These are phyloP conservation scores for Boletus bicolor DNA, from an alignment of 768 basidiomycete genomes.

Conservation along the genomic window DNA sequence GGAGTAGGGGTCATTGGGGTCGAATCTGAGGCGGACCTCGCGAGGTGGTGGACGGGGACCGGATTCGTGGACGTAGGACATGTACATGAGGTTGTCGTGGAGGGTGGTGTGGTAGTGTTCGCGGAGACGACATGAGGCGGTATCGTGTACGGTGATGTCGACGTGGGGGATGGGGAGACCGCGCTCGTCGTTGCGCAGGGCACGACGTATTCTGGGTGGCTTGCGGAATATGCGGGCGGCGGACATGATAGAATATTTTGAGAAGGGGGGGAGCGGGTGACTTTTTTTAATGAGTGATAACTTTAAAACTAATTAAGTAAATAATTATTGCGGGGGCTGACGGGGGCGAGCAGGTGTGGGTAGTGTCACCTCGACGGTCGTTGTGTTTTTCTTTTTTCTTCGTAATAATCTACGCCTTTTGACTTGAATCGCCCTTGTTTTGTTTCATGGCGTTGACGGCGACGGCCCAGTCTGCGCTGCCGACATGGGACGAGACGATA, in stretches of 20 bases:
- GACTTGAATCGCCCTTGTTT: neutral
- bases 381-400: neutral
- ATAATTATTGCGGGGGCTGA: constrained; percentile 4
- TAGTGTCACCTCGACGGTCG: neutral
- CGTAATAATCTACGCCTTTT: neutral
- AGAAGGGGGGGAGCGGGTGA: no score
- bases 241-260: constrained; percentile 3
- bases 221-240: constrained; percentile 48
- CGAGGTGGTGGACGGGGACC: constrained; percentile 51
- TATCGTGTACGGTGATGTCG: constrained; percentile 63
- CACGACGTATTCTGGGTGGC: constrained; percentile 44
- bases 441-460: constrained; percentile 42
- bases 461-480: constrained; percentile 35
- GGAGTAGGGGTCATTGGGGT: constrained; percentile 79
- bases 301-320: constrained; percentile 1
- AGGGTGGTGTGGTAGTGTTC: constrained; percentile 85
- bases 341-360: neutral
- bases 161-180: constrained; percentile 75
- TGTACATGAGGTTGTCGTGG: constrained; percentile 88
- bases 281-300: neutral
- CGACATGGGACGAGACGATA: constrained; percentile 79
- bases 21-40: constrained; percentile 63
- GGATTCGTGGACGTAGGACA: constrained; percentile 81
- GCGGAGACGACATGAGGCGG: constrained; percentile 65
- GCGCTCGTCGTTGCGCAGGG: constrained; percentile 47